These are phyloP conservation scores for Akanthomyces uredinophilus DNA, from an alignment of 2,329 filamentous ascomycete genomes.

Conservation along the genomic window DNA sequence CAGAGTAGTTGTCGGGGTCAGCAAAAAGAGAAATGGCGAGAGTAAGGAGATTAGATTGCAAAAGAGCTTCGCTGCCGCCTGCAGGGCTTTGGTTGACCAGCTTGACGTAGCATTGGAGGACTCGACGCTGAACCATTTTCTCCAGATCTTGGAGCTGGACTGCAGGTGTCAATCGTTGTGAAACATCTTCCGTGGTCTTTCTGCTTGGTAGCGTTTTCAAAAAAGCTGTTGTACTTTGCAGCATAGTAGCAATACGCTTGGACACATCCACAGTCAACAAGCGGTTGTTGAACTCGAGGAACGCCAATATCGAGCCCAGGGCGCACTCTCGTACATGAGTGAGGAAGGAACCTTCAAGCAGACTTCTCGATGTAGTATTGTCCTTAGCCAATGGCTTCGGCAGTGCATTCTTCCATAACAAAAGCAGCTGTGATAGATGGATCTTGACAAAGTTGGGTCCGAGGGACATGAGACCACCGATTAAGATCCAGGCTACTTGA, in stretches of 20 bases:
- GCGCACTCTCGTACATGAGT: conserved; percentile 94
- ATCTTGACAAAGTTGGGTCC: conserved; percentile 99
- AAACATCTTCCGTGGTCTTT: conserved; percentile 81
- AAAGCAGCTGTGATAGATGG: conserved; percentile 84
- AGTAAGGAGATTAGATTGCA: conserved; percentile 88
- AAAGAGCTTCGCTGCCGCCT: conserved; percentile 75
- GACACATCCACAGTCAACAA: conserved; percentile 91
- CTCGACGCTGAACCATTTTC: conserved; percentile 86
- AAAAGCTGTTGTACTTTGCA: conserved; percentile 90
- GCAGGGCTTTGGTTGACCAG: conserved; percentile 82
- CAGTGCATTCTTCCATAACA: conserved; percentile 95
- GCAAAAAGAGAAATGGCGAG: conserved; percentile 88
- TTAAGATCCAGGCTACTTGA: conserved; percentile 95
- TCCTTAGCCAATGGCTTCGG: conserved; percentile 93
- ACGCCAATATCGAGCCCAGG: conserved; percentile 82
- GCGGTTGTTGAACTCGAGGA: conserved; percentile 88
- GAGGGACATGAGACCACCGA: conserved; percentile 92
- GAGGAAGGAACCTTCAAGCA: conserved; percentile 86
- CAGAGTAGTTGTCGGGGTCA: conserved; percentile 82
- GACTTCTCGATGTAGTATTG: conserved; percentile 75
- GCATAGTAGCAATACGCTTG: conserved; percentile 85
- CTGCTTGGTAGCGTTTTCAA: conserved; percentile 77
- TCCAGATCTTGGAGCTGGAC: conserved; percentile 86
- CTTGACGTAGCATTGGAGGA: conserved; percentile 91
- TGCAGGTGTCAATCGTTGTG: conserved; percentile 75